phyloP scores from a whole-genome alignment of 768 basidiomycete genomes.

The Naganishia onofrii region DNA sequence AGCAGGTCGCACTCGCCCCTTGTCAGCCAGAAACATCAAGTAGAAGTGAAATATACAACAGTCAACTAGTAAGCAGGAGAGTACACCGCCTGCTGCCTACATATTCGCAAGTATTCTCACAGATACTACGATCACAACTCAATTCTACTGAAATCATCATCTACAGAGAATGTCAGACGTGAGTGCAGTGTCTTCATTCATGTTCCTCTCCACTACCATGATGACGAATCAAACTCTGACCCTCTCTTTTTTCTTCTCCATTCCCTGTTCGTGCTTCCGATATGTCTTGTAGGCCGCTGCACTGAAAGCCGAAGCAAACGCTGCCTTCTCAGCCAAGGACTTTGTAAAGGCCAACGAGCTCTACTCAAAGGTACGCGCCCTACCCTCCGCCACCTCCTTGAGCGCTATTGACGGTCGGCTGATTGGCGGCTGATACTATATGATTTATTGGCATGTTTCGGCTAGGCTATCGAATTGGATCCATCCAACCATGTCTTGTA shows the following conservation, averaged over 20 bases:
- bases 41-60: too few relatives aligned
- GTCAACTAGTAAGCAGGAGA: too few relatives aligned
- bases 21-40: not conserved
- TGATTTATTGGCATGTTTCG: constrained; percentile 56
- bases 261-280: too few relatives aligned
- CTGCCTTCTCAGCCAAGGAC: constrained; percentile 88
- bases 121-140: not conserved
- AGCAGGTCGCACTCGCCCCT: not conserved
- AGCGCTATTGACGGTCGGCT: not conserved
- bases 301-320: constrained; percentile 90
- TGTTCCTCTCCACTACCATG: not conserved
- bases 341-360: constrained; percentile 71
- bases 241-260: not conserved
- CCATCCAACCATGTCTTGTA: constrained; percentile 80
- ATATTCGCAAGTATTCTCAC: not conserved
- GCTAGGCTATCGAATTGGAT: constrained; percentile 78
- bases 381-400: not conserved
- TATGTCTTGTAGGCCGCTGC: constrained; percentile 56
- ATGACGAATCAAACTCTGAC: constrained; percentile 22
- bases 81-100: not conserved
- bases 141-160: not conserved
- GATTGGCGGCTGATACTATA: not conserved
- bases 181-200: not conserved
- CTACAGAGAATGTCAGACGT: constrained; percentile 17
- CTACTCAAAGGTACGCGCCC: constrained; percentile 47